phyloP scores from a whole-genome alignment of 1,139 yeast species.

The Yamadazyma buinensis region DNA sequence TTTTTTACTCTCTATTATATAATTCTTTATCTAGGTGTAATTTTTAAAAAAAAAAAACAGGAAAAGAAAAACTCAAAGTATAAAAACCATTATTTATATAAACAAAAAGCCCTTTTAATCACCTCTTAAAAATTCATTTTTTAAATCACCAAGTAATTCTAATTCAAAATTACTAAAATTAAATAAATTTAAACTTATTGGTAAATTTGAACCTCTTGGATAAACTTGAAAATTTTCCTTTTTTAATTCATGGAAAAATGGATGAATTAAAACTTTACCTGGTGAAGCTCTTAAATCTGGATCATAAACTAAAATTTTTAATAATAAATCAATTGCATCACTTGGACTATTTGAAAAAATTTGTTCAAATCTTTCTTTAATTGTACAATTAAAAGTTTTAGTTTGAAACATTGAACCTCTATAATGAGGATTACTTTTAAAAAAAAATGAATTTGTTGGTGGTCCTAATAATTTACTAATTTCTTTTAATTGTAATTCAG shows the following conservation, averaged over 20 bases:
- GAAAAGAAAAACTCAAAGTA: too few relatives aligned
- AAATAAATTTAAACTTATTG: slow-evolving; percentile 44
- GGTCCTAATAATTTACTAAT: slow-evolving; percentile 74
- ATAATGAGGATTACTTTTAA: slow-evolving; percentile 69
- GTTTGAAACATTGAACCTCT: slow-evolving; percentile 71
- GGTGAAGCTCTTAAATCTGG: slow-evolving; percentile 69
- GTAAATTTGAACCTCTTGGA: slow-evolving; percentile 49
- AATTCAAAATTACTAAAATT: slow-evolving; percentile 54
- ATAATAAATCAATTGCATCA: slow-evolving; percentile 65
- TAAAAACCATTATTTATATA: too few relatives aligned
- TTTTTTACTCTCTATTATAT: too few relatives aligned
- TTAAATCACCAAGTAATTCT: slow-evolving; percentile 43
- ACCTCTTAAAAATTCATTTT: slow-evolving; percentile 25
- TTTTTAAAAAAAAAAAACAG: too few relatives aligned
- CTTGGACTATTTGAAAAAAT: slow-evolving; percentile 68
- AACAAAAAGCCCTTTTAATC: too few relatives aligned
- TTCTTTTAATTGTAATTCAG: slow-evolving; percentile 70
- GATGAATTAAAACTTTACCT: slow-evolving; percentile 63
- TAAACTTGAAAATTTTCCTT: slow-evolving; percentile 52
- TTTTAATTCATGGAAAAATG: slow-evolving; percentile 68
- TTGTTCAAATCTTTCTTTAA: slow-evolving; percentile 62
- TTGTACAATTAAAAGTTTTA: slow-evolving; percentile 59
- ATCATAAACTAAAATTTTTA: slow-evolving; percentile 68
- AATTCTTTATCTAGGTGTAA: too few relatives aligned
- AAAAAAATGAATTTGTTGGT: slow-evolving; percentile 70